Evolutionary conservation across 2,329 filamentous ascomycete species (phyloP).

Genomic region (Neoascochyta sp.): DNA sequence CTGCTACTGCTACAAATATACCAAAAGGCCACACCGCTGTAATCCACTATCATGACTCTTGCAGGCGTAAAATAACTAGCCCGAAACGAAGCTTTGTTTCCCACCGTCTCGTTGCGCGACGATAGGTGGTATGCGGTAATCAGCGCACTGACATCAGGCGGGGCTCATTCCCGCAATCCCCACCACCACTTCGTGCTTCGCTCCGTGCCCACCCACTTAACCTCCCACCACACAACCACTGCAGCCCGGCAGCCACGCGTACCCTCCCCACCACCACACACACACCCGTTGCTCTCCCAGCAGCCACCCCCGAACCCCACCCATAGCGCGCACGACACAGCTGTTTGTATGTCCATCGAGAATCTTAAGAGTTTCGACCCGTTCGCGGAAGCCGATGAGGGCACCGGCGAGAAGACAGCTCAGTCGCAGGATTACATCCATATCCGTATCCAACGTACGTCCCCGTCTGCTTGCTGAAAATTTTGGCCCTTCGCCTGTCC

Average conservation of each 20-base stretch:
- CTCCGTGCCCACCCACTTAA: slow-evolving; percentile 13
- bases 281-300: neutral
- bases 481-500: neutral
- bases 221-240: slow-evolving; percentile 10
- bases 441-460: slow-evolving; percentile 95
- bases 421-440: slow-evolving; percentile 92
- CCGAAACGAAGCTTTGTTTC: too few species aligned
- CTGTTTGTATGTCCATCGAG: slow-evolving; percentile 34
- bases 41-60: too few species aligned
- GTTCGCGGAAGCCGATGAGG: slow-evolving; percentile 99
- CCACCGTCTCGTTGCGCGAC: neutral
- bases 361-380: slow-evolving; percentile 65
- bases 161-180: slow-evolving; percentile 15
- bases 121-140: neutral
- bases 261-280: slow-evolving; percentile 2
- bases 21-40: too few species aligned
- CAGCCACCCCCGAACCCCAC: slow-evolving; percentile 17
- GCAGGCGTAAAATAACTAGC: too few species aligned
- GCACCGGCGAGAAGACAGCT: slow-evolving; percentile 87
- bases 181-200: slow-evolving; percentile 13
- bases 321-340: slow-evolving; percentile 22
- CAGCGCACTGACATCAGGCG: slow-evolving; percentile 8
- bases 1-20: too few species aligned
- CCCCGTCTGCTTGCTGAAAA: slow-evolving; percentile 36
- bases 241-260: slow-evolving; percentile 7